phyloP scores from a whole-genome alignment of 768 basidiomycete genomes.

The Leccinum rimulosum region DNA sequence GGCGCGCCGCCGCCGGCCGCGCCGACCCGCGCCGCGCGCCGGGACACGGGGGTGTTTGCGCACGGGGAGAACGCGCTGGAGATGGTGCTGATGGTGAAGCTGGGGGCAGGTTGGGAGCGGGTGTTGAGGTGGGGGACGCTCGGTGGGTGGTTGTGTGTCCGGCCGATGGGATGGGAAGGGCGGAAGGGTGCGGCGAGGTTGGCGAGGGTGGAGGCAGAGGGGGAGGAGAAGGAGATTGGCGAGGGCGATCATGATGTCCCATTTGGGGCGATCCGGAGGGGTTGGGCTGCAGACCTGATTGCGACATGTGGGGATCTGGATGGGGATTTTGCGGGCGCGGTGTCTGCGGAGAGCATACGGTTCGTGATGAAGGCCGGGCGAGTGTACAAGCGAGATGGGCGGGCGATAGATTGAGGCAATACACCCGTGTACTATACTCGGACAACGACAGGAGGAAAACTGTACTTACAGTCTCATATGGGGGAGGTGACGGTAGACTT shows the following conservation, averaged over 20 bases:
- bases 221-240: constrained; percentile 13
- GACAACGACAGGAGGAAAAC: neutral
- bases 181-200: constrained; percentile 25
- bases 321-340: constrained; percentile 42
- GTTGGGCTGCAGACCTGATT: constrained; percentile 55
- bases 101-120: constrained; percentile 51
- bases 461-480: neutral
- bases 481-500: neutral
- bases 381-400: constrained; percentile 42
- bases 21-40: no score
- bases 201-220: constrained; percentile 24
- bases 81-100: constrained; percentile 55
- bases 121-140: constrained; percentile 60
- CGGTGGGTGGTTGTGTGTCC: constrained; percentile 56
- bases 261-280: constrained; percentile 51
- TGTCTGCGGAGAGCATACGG: constrained; percentile 43
- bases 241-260: constrained; percentile 50
- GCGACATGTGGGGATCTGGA: constrained; percentile 37
- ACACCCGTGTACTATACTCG: neutral
- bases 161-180: constrained; percentile 48
- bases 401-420: neutral
- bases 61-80: constrained; percentile 62
- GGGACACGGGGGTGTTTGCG: constrained; percentile 62
- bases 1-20: no score
- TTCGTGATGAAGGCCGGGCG: constrained; percentile 62